A percentile compares a stretch with the other conserved stretches of the same genome.
phyloP scores from a whole-genome alignment of 2,329 filamentous ascomycete genomes.

The Xylariales sp. region DNA sequence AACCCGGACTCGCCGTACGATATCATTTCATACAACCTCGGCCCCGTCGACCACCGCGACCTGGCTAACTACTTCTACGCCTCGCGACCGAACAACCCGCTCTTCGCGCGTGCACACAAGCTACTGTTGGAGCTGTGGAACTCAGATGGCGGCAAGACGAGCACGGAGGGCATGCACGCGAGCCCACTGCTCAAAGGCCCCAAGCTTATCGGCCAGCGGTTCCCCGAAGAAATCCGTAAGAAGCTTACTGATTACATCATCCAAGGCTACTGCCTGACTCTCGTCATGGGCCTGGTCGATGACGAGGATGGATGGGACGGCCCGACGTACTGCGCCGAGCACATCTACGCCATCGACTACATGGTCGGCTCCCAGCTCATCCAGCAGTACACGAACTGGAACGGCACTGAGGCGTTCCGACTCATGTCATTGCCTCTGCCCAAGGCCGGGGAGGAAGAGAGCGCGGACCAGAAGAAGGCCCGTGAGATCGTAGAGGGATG shows the following conservation, averaged over 20 bases:
- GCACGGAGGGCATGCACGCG: constrained; percentile 63
- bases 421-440: constrained; percentile 60
- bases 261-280: constrained; percentile 64
- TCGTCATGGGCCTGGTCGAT: constrained; percentile 65
- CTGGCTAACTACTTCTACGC: constrained; percentile 64
- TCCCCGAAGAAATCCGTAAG: constrained; percentile 54
- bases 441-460: constrained; percentile 54
- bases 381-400: constrained; percentile 64
- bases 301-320: constrained; percentile 64
- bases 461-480: constrained; percentile 59
- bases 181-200: constrained; percentile 60
- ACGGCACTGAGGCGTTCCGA: constrained; percentile 61
- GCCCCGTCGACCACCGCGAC: constrained; percentile 49
- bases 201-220: constrained; percentile 53
- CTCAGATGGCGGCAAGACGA: constrained; percentile 55
- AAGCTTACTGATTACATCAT: constrained; percentile 68
- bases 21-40: constrained; percentile 59
- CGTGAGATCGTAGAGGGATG: constrained; percentile 63
- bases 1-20: constrained; percentile 60
- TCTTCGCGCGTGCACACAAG: constrained; percentile 60
- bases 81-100: constrained; percentile 53
- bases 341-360: constrained; percentile 63
- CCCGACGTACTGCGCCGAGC: constrained; percentile 60
- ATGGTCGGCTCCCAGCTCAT: constrained; percentile 64
- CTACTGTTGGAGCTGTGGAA: constrained; percentile 65